phyloP scores from a whole-genome alignment of 2,329 filamentous ascomycete species.

The Colletotrichum spaethianum region DNA sequence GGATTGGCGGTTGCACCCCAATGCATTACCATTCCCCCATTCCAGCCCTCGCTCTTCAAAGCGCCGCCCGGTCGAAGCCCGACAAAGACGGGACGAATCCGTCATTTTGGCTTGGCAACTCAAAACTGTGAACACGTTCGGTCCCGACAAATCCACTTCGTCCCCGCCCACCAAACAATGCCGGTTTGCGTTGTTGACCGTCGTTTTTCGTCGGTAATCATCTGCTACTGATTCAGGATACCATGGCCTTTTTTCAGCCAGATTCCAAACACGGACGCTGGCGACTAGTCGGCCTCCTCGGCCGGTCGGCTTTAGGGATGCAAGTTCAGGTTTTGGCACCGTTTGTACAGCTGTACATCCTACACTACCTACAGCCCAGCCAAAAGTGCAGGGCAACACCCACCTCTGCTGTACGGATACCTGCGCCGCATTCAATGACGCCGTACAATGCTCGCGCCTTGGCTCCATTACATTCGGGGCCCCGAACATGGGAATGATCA shows the following conservation, averaged over 20 bases:
- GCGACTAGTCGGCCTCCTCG: slow-evolving; percentile 6
- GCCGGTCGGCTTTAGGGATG: slow-evolving; percentile 12
- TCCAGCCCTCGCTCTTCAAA: slow-evolving; percentile 14
- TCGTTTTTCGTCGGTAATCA: not conserved
- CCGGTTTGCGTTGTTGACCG: not conserved
- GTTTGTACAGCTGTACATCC: slow-evolving; percentile 4
- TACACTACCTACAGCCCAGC: slow-evolving; percentile 2
- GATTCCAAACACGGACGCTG: not conserved
- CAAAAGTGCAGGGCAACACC: not conserved
- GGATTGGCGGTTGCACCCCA: slow-evolving; percentile 10
- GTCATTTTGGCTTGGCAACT: slow-evolving; percentile 33
- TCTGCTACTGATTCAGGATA: not conserved
- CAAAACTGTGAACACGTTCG: not conserved
- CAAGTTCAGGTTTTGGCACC: slow-evolving; percentile 11
- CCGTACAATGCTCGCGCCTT: slow-evolving; percentile 7
- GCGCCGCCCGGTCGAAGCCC: slow-evolving; percentile 32
- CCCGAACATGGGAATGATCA: slow-evolving; percentile 10
- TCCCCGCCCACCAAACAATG: slow-evolving; percentile 24
- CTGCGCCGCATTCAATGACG: slow-evolving; percentile 4
- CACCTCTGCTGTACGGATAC: not conserved
- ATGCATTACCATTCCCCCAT: slow-evolving; percentile 25
- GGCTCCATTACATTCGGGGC: not conserved
- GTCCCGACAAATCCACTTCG: slow-evolving; percentile 37
- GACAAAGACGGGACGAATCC: slow-evolving; percentile 39
- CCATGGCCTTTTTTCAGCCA: not conserved